Percentiles rank a stretch among this genome's conserved stretches.
These are phyloP conservation scores for Camellia lanceoleosa DNA, from an alignment of 148 eudicot species.

Conservation along the genomic window DNA sequence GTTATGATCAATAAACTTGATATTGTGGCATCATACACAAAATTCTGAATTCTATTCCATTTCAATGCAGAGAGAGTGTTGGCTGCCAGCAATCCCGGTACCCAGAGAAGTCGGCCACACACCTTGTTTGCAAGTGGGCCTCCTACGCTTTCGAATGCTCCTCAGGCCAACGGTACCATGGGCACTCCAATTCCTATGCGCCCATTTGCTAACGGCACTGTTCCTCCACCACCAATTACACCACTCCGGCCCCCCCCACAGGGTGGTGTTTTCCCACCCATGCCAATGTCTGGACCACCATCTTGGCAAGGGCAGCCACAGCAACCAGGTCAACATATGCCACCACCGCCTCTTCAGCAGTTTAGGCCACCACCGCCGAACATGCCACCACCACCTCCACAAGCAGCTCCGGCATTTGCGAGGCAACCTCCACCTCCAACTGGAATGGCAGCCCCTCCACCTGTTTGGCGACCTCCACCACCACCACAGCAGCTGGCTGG, in stretches of 20 bases:
- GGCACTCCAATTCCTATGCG: slow-evolving; percentile 57
- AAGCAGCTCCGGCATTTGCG: slow-evolving; percentile 29
- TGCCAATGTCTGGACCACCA: slow-evolving; percentile 45
- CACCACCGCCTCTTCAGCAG: slow-evolving; percentile 47
- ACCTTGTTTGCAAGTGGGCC: slow-evolving; percentile 95
- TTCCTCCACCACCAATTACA: slow-evolving; percentile 56
- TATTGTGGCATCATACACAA: no score
- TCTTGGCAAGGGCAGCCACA: slow-evolving; percentile 69
- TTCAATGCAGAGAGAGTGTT: slow-evolving; percentile 64
- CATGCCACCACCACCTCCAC: slow-evolving; percentile 75
- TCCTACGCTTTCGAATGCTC: slow-evolving; percentile 45
- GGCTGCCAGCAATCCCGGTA: slow-evolving; percentile 76
- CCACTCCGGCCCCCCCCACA: slow-evolving; percentile 51
- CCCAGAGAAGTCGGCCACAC: slow-evolving; percentile 79
- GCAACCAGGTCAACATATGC: slow-evolving; percentile 37
- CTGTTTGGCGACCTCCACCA: slow-evolving; percentile 59
- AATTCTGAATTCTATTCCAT: no score
- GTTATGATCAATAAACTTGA: no score
- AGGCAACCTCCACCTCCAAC: slow-evolving; percentile 52
- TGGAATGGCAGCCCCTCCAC: slow-evolving; percentile 49
- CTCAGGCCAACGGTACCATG: slow-evolving; percentile 59
- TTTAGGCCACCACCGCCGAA: slow-evolving; percentile 53
- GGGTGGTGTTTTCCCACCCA: slow-evolving; percentile 38
- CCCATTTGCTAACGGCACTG: slow-evolving; percentile 66
- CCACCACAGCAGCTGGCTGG: slow-evolving; percentile 56